Percentiles rank a stretch among this genome's conserved stretches.
phyloP scores from a whole-genome alignment of 2,329 filamentous ascomycete genomes.

The Sodiomyces alkalinus region DNA sequence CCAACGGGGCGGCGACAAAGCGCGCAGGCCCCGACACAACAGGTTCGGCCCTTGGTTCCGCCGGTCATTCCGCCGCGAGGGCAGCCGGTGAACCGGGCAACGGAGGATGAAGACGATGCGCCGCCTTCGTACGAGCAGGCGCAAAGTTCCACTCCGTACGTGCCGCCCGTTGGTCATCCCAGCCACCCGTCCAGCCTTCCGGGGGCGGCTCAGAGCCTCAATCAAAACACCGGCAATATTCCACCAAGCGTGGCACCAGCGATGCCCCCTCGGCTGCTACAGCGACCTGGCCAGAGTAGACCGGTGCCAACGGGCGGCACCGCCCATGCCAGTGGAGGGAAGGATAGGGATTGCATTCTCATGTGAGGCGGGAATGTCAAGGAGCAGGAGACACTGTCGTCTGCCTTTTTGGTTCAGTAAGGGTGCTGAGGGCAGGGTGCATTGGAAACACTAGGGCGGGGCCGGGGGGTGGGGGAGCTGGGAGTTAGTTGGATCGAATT shows the following conservation, averaged over 20 bases:
- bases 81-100: constrained; percentile 18
- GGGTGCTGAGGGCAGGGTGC: too few relatives aligned
- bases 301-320: not conserved
- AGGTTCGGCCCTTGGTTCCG: constrained; percentile 31
- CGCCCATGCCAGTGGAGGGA: constrained; percentile 4
- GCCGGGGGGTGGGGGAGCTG: too few relatives aligned
- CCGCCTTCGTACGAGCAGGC: constrained; percentile 45
- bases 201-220: not conserved
- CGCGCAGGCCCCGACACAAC: constrained; percentile 11
- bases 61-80: constrained; percentile 22
- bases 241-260: not conserved
- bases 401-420: too few relatives aligned
- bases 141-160: constrained; percentile 32
- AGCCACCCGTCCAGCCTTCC: constrained; percentile 28
- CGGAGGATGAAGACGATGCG: constrained; percentile 31
- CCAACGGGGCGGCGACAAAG: constrained; percentile 4
- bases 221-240: not conserved
- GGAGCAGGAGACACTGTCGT: too few relatives aligned
- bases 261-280: too few relatives aligned
- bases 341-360: constrained; percentile 9
- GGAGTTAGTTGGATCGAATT: too few relatives aligned
- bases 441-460: too few relatives aligned
- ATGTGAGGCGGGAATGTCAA: too few relatives aligned
- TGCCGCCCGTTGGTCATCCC: constrained; percentile 35
- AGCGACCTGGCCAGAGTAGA: not conserved